Conservation (phyloP, 1,284 basidiomycete genomes). For the Caloboletus inedulis region DNA sequence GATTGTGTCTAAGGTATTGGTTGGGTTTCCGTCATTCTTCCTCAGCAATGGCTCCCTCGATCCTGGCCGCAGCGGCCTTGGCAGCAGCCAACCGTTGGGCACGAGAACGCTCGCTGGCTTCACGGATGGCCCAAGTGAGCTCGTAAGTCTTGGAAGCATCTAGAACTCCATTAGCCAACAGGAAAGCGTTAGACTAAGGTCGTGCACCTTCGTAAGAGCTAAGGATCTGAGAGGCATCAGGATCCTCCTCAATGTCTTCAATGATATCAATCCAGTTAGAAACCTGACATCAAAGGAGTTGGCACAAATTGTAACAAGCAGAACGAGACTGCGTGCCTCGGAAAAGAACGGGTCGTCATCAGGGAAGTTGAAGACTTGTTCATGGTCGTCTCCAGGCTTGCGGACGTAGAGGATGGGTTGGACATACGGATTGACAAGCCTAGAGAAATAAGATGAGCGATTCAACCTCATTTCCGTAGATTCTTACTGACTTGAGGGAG, state of each 20-base stretch:
- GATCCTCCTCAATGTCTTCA: conserved; percentile 74
- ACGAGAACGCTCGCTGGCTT: conserved; percentile 65
- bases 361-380: conserved; percentile 71
- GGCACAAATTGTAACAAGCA: background rate
- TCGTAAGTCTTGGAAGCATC: conserved; percentile 88
- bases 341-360: conserved; percentile 94
- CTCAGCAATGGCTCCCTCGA: conserved; percentile 29
- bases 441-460: conserved; percentile 31
- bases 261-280: conserved; percentile 82
- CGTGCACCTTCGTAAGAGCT: conserved; percentile 69
- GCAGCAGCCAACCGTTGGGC: conserved; percentile 29
- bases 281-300: conserved; percentile 38
- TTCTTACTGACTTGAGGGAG: conserved; percentile 58
- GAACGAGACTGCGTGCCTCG: conserved; percentile 41
- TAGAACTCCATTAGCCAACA: conserved; percentile 30
- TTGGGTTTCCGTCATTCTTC: conserved; percentile 21
- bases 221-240: conserved; percentile 66
- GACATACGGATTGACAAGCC: conserved; percentile 86
- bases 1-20: background rate
- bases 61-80: conserved; percentile 13
- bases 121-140: conserved; percentile 83
- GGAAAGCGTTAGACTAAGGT: background rate
- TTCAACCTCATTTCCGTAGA: conserved; percentile 5
- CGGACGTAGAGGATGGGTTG: conserved; percentile 83
- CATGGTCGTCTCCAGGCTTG: conserved; percentile 80